These are phyloP conservation scores for Chrysanthemum lavandulifolium DNA, from an alignment of 129 eudicot genomes.

Conservation along the genomic window DNA sequence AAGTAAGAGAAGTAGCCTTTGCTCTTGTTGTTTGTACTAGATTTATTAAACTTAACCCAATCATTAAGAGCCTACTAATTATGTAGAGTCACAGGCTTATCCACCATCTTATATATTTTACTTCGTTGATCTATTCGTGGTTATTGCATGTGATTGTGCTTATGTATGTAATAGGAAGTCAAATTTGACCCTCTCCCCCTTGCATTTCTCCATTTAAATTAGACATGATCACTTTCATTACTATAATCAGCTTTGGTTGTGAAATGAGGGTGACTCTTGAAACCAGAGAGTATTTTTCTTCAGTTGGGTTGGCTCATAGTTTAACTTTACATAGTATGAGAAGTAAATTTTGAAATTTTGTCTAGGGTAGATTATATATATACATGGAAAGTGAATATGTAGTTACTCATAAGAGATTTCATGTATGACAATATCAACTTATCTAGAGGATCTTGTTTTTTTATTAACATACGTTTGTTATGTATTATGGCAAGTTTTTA, in stretches of 20 bases:
- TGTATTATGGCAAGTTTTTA: neutral
- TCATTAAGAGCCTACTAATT: conserved; percentile 2
- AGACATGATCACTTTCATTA: neutral
- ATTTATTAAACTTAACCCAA: neutral
- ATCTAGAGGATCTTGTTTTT: neutral
- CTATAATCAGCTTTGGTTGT: neutral
- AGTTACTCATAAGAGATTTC: neutral
- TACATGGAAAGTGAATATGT: neutral
- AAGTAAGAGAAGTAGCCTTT: conserved; percentile 47
- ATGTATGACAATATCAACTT: neutral
- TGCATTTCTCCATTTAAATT: conserved; percentile 4
- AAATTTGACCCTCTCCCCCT: neutral
- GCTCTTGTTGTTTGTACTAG: conserved; percentile 6
- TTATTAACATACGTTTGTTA: neutral
- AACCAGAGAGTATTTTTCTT: neutral
- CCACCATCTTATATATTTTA: neutral
- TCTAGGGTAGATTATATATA: neutral
- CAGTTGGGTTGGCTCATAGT: neutral
- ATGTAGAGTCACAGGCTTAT: neutral
- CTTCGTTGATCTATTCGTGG: neutral
- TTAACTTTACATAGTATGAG: neutral
- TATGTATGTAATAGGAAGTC: neutral
- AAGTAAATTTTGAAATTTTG: neutral
- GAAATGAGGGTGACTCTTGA: neutral
- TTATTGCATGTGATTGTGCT: neutral